Percentiles rank a stretch among this genome's conserved stretches.
phyloP scores from a whole-genome alignment of 345 rosid genomes.

The Syzygium grande region DNA sequence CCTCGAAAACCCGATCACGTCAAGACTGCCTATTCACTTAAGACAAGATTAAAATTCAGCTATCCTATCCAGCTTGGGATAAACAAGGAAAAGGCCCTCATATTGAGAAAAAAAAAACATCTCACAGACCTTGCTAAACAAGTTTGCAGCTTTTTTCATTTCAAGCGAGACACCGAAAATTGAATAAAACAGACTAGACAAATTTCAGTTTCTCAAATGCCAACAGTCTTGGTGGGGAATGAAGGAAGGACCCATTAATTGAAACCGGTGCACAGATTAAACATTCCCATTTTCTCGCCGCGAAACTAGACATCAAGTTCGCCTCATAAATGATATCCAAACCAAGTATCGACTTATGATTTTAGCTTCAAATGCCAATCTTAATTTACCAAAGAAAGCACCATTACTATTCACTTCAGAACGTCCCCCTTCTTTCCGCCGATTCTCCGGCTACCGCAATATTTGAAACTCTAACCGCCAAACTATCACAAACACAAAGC shows the following conservation, averaged over 20 bases:
- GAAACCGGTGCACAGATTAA: neutral
- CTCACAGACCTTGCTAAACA: neutral
- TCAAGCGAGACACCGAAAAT: neutral
- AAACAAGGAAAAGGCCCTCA: neutral
- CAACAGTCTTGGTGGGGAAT: neutral
- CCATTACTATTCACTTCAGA: neutral
- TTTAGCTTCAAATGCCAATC: neutral
- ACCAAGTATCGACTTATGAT: neutral
- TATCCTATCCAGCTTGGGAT: neutral
- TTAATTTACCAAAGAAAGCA: neutral
- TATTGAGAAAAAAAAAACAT: neutral
- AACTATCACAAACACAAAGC: neutral
- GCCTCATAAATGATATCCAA: neutral
- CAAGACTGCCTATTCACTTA: neutral
- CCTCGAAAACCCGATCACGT: neutral
- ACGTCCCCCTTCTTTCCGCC: neutral
- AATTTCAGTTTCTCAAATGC: neutral
- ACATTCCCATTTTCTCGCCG: neutral
- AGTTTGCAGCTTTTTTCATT: neutral
- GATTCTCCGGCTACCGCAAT: neutral
- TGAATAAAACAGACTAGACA: neutral
- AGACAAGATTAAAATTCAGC: neutral
- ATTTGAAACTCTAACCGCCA: neutral
- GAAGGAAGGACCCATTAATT: neutral
- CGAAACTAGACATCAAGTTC: neutral